phyloP scores from a whole-genome alignment of 2,329 filamentous ascomycete species.

The Verticillium longisporum region DNA sequence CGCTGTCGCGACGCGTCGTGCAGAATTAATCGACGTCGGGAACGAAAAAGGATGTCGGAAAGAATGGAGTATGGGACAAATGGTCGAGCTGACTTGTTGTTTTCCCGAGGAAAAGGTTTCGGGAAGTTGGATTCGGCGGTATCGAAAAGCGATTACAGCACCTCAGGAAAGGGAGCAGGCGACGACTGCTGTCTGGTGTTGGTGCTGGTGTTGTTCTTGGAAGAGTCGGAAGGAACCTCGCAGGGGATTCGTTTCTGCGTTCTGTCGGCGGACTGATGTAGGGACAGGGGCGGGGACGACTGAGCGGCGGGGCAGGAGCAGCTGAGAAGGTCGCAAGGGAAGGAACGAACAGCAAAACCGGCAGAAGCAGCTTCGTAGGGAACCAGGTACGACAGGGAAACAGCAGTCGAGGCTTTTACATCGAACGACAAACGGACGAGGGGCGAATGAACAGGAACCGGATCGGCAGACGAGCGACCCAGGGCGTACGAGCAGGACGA shows the following conservation, averaged over 20 bases:
- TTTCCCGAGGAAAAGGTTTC: too few species aligned
- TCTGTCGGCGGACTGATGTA: not conserved
- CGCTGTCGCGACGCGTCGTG: too few species aligned
- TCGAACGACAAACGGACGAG: not conserved
- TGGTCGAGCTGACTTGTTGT: too few species aligned
- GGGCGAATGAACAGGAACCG: not conserved
- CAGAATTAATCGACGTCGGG: too few species aligned
- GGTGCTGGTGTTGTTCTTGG: not conserved
- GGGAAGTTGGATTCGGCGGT: too few species aligned
- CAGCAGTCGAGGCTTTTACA: not conserved
- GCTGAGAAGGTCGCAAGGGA: not conserved
- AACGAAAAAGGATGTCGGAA: too few species aligned
- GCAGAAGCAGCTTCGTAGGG: not conserved
- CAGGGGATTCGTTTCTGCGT: not conserved
- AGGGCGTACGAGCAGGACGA: not conserved
- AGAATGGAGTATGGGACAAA: too few species aligned
- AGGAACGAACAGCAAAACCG: not conserved
- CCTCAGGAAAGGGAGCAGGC: not conserved
- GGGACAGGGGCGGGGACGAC: too few species aligned
- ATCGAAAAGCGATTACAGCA: too few species aligned
- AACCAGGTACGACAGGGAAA: not conserved
- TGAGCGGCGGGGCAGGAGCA: not conserved
- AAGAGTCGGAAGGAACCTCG: not conserved
- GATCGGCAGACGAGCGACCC: not conserved
- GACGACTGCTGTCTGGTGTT: not conserved